Evolutionary conservation across 768 basidiomycete genomes (phyloP).

Genomic region (Lactifluus piperatus): DNA sequence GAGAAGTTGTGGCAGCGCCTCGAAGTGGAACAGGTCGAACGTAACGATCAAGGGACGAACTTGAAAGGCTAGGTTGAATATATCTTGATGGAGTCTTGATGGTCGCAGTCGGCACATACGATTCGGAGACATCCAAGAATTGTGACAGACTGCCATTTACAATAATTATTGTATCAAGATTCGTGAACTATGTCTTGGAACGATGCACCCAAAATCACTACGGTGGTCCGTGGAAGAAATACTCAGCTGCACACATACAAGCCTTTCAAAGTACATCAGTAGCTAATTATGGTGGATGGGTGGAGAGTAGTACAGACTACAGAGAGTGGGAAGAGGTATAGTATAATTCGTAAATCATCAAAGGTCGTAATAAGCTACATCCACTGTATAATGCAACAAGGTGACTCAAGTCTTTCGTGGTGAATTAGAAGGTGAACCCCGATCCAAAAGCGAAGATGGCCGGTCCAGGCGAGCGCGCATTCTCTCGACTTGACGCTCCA

Average conservation of each 20-base stretch:
- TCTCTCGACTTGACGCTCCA: slow-evolving; percentile 63
- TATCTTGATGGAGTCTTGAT: too few relatives aligned
- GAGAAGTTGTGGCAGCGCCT: too few relatives aligned
- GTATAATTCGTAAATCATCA: slow-evolving; percentile 7
- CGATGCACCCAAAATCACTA: neutral
- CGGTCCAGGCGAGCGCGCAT: slow-evolving; percentile 56
- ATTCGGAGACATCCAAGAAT: too few relatives aligned
- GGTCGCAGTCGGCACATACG: too few relatives aligned
- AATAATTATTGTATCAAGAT: neutral
- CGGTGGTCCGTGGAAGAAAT: too few relatives aligned
- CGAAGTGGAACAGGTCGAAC: too few relatives aligned
- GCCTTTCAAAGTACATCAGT: slow-evolving; percentile 4
- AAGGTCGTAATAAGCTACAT: neutral
- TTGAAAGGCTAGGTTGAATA: too few relatives aligned
- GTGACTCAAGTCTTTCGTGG: slow-evolving; percentile 26
- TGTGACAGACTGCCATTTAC: too few relatives aligned
- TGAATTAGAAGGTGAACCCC: slow-evolving; percentile 29
- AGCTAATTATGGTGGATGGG: neutral
- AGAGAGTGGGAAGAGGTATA: neutral
- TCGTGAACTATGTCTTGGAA: neutral
- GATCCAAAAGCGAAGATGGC: slow-evolving; percentile 33
- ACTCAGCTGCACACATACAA: neutral
- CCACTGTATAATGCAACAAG: neutral
- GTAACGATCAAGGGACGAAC: too few relatives aligned
- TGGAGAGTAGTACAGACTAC: slow-evolving; percentile 4